Evolutionary conservation across 768 basidiomycete species (phyloP).

Genomic region (Xerocomus potaroensis): DNA sequence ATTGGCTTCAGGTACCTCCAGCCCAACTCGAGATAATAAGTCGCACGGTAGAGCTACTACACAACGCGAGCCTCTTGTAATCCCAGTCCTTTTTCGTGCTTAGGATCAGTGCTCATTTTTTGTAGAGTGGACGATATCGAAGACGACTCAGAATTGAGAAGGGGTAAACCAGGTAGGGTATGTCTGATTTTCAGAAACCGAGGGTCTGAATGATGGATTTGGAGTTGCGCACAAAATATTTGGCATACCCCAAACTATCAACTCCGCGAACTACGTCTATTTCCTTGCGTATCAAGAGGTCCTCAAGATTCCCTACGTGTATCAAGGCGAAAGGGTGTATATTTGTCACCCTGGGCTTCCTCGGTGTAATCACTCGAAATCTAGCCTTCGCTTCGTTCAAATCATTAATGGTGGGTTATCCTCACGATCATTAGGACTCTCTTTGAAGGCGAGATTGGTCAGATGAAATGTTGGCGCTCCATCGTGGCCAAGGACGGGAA

Average conservation of each 20-base stretch:
- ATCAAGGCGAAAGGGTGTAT: slow-evolving; percentile 18
- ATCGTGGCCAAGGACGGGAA: slow-evolving; percentile 92
- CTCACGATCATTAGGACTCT: neutral
- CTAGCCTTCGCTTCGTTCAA: slow-evolving; percentile 51
- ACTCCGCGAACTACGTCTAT: slow-evolving; percentile 95
- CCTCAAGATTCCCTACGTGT: slow-evolving; percentile 33
- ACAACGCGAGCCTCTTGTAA: slow-evolving; percentile 89
- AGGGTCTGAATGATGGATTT: neutral
- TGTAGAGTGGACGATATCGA: slow-evolving; percentile 93
- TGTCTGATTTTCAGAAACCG: neutral
- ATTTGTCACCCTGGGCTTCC: slow-evolving; percentile 34
- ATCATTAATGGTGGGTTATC: slow-evolving; percentile 64
- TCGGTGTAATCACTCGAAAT: neutral
- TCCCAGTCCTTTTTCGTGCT: slow-evolving; percentile 15
- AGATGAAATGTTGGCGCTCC: slow-evolving; percentile 75
- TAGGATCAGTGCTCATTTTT: neutral
- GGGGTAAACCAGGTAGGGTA: slow-evolving; percentile 75
- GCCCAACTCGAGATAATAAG: slow-evolving; percentile 70
- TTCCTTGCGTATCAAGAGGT: slow-evolving; percentile 90
- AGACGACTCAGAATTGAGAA: slow-evolving; percentile 79
- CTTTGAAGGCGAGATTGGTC: neutral
- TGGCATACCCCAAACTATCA: slow-evolving; percentile 94
- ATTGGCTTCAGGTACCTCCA: slow-evolving; percentile 82
- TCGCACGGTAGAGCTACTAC: slow-evolving; percentile 83
- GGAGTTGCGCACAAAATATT: slow-evolving; percentile 97